Evolutionary conservation across 306 rosid genomes (phyloP), one percentile per base, ranked within the genome.

Genomic region (Adenanthera pavonina): DNA sequence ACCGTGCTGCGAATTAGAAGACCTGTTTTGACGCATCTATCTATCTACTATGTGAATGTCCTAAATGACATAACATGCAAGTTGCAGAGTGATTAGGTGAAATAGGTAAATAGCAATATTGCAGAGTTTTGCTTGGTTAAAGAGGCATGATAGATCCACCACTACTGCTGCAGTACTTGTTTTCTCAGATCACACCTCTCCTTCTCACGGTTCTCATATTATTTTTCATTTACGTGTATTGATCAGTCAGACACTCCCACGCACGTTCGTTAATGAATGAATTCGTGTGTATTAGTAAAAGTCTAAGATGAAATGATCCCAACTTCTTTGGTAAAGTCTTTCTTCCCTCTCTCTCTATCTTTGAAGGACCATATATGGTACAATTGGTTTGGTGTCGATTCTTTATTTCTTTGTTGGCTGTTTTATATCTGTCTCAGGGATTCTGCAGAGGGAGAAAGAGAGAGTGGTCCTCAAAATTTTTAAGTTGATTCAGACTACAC

Each of bases 401-500:
- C 74, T 69, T 69, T 69, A 69, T 44, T 69, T 20, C 56, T 69
- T 69, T 46, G 56, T 44, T 69, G 74, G 74, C 74, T 46, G 74
- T 69, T 69, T 68, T 69, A 44, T 25, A 19, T 69, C 56, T 69
- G 56, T 69, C 56, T 69, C 74, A 20, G 74, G 74, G 38, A 43
- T 25, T 46, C 74, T 44, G 52, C 54, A 69, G n/a, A 19, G 52
- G 4, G 72, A 43, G 53, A 41, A 44, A 68, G 36, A 64, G 17
- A 46, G 34, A 69, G 74, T 69, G 74, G 74, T 69, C 74, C 74
- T 44, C 5, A 44, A 25, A 19, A 44, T 69, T 49, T 49, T 69
- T 69, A 69, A 69, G 16, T 44, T 69, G 74, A 69, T 69, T 69
- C 74, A 69, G 74, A 69, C 74, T 69, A 46, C 74, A 69, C 74